Evolutionary conservation across 1,139 yeast species (phyloP).

Genomic region (Torulaspora globosa): DNA sequence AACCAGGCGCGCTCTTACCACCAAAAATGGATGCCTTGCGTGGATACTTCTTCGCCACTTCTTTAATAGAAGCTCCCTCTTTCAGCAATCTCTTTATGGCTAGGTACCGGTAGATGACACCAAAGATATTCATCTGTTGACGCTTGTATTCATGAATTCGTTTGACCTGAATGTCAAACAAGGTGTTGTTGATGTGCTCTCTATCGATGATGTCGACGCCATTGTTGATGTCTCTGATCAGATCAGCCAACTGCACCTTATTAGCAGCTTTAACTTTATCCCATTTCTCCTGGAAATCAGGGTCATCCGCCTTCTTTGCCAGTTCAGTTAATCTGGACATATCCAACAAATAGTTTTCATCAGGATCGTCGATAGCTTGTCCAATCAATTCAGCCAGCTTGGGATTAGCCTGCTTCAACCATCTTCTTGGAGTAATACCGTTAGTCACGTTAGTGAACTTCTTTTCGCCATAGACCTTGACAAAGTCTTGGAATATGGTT

Average conservation of each 20-base stretch:
- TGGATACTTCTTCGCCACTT: conserved; percentile 59
- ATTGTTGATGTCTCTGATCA: conserved; percentile 59
- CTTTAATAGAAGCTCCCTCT: conserved; percentile 41
- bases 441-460: conserved; percentile 90
- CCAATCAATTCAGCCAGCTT: conserved; percentile 67
- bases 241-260: conserved; percentile 63
- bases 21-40: conserved; percentile 84
- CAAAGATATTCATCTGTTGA: conserved; percentile 88
- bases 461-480: conserved; percentile 70
- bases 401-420: conserved; percentile 95
- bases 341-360: conserved; percentile 65
- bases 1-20: conserved; percentile 96
- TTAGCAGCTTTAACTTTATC: conserved; percentile 63
- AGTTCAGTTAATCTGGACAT: conserved; percentile 64
- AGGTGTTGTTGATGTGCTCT: conserved; percentile 49
- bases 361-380: conserved; percentile 54
- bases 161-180: conserved; percentile 90
- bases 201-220: conserved; percentile 61
- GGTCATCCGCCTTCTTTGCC: conserved; percentile 65
- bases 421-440: conserved; percentile 94
- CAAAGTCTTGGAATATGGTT: conserved; percentile 88
- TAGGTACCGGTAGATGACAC: conserved; percentile 79
- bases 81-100: conserved; percentile 64
- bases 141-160: conserved; percentile 95
- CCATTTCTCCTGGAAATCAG: conserved; percentile 67